phyloP scores from a whole-genome alignment of 1,284 basidiomycete species.

The Ganoderma lingzhi region DNA sequence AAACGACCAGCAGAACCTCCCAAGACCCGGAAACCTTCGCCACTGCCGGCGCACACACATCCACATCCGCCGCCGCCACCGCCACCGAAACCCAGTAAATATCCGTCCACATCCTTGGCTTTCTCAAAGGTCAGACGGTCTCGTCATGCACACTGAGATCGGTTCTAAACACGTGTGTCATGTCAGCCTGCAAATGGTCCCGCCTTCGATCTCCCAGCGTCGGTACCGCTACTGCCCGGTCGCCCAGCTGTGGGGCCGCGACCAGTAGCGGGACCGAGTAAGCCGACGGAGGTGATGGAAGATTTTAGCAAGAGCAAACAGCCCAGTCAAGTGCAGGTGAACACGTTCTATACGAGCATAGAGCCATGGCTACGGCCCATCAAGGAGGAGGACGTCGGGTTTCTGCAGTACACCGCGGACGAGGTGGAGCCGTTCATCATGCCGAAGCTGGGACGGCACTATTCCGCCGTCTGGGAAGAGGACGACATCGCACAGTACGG shows the following conservation, averaged over 20 bases:
- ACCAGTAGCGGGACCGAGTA: constrained; percentile 50
- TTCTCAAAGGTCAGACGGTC: constrained; percentile 58
- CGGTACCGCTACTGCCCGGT: constrained; percentile 61
- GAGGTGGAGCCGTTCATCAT: too few species aligned
- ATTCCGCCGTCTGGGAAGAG: constrained; percentile 88
- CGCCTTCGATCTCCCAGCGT: constrained; percentile 65
- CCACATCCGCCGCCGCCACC: constrained; percentile 47
- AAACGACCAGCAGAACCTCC: constrained; percentile 48
- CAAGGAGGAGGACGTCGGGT: too few species aligned
- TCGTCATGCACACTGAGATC: not conserved
- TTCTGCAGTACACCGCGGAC: too few species aligned
- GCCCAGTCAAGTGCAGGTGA: too few species aligned
- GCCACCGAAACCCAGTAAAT: constrained; percentile 47
- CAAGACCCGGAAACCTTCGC: constrained; percentile 67
- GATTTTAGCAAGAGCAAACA: too few species aligned
- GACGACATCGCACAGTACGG: constrained; percentile 75
- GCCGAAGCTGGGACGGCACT: too few species aligned
- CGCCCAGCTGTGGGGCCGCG: constrained; percentile 74
- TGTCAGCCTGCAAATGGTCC: constrained; percentile 52
- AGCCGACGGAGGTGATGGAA: too few species aligned
- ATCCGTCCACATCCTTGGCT: constrained; percentile 50
- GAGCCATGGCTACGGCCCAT: too few species aligned
- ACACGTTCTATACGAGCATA: too few species aligned
- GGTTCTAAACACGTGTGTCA: constrained; percentile 5
- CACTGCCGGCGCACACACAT: constrained; percentile 43